Conservation (phyloP, 768 basidiomycete species). For the Galerina sulciceps region DNA sequence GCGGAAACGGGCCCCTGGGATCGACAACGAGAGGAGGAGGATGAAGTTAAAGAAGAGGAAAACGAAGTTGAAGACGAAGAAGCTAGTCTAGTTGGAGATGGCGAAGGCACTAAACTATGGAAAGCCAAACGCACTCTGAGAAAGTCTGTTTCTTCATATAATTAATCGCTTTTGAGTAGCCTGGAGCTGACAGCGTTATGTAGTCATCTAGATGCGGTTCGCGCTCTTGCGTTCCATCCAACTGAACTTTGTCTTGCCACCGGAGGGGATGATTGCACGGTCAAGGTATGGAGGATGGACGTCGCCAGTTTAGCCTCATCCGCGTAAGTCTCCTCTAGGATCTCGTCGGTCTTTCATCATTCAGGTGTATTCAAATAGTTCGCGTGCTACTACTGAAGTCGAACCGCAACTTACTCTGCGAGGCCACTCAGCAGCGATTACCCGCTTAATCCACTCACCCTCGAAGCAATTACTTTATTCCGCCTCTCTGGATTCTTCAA, state of each 20-base stretch:
- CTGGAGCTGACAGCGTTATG: conserved; percentile 15
- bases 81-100: conserved; percentile 64
- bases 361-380: conserved; percentile 38
- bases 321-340: conserved; percentile 56
- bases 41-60: conserved; percentile 75
- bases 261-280: conserved; percentile 92
- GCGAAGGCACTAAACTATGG: conserved; percentile 79
- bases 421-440: conserved; percentile 91
- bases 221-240: conserved; percentile 89
- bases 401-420: conserved; percentile 94
- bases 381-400: conserved; percentile 79
- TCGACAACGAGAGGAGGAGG: conserved; percentile 56
- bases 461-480: conserved; percentile 83
- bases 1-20: conserved; percentile 55
- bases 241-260: conserved; percentile 86
- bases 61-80: conserved; percentile 70
- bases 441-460: conserved; percentile 80
- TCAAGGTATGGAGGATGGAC: conserved; percentile 96
- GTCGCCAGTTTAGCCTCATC: conserved; percentile 73
- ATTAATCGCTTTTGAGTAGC: conserved; percentile 7
- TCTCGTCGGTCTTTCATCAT: conserved; percentile 18
- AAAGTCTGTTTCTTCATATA: conserved; percentile 64
- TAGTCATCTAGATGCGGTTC: conserved; percentile 93
- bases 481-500: conserved; percentile 91
- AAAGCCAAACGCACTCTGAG: conserved; percentile 84